Percentiles rank a stretch among this genome's conserved stretches.
These are phyloP conservation scores for Blastocystis sp. DNA, from an alignment of 352 stramenopile species.

Conservation along the genomic window DNA sequence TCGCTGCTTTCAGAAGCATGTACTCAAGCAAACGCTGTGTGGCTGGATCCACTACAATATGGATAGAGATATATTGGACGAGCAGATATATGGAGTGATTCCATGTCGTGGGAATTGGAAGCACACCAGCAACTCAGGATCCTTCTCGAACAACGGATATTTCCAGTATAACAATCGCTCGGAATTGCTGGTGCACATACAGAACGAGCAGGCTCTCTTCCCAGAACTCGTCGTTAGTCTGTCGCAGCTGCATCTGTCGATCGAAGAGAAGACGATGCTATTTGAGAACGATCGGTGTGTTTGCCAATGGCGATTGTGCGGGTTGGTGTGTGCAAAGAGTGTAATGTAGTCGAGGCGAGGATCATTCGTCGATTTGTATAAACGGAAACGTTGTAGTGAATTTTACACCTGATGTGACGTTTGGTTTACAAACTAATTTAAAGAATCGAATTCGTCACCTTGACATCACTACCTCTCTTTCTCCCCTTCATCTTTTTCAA, in stretches of 20 bases:
- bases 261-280: conserved; percentile 42
- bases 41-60: conserved; percentile 10
- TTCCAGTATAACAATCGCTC: neutral
- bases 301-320: conserved; percentile 39
- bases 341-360: neutral
- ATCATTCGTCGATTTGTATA: conserved; percentile 6
- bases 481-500: neutral
- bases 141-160: neutral
- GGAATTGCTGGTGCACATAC: neutral
- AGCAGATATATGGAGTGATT: neutral
- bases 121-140: neutral
- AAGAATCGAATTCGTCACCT: conserved; percentile 25
- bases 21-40: neutral
- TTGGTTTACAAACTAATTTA: neutral
- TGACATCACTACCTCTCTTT: neutral
- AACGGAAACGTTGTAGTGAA: neutral
- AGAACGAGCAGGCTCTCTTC: conserved; percentile 34
- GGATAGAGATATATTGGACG: neutral
- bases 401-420: neutral
- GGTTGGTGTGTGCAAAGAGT: neutral
- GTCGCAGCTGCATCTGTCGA: neutral
- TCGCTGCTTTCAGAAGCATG: conserved; percentile 11
- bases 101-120: neutral
- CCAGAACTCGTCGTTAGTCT: neutral
- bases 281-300: conserved; percentile 46